phyloP scores from a whole-genome alignment of 2,329 filamentous ascomycete genomes.

The Chaetomiaceae sp. region DNA sequence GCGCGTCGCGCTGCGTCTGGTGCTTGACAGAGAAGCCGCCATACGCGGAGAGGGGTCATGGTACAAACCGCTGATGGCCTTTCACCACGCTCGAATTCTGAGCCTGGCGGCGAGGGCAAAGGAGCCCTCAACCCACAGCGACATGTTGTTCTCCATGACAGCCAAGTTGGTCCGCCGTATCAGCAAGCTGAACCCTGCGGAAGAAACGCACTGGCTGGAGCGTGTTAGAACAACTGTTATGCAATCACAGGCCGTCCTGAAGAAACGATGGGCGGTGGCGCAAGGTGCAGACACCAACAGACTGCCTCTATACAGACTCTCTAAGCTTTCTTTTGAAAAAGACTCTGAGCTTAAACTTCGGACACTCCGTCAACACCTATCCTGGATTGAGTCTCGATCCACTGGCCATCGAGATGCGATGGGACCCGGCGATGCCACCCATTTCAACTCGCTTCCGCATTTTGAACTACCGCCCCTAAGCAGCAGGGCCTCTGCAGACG shows the following conservation, averaged over 20 bases:
- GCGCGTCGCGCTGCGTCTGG: neutral
- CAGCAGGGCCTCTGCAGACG: neutral
- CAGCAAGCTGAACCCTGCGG: neutral
- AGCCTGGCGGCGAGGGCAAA: neutral
- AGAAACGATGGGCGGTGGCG: neutral
- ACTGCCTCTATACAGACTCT: neutral
- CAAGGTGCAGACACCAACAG: neutral
- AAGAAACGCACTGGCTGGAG: neutral
- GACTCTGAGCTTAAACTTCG: neutral
- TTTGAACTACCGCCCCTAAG: neutral
- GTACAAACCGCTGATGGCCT: neutral
- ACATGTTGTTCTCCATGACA: neutral
- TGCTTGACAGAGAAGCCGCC: neutral
- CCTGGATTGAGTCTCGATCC: constrained; percentile 2
- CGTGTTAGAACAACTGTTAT: neutral
- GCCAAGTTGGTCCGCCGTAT: neutral
- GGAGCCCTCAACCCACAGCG: neutral
- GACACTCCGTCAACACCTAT: neutral
- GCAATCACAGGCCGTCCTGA: neutral
- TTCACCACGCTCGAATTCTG: neutral
- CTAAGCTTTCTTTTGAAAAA: neutral
- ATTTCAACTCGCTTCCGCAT: neutral
- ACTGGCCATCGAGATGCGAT: neutral
- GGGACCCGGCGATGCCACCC: neutral
- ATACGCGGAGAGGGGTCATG: neutral